Conservation (phyloP, 768 basidiomycete genomes). For the Asterophora lycoperdoides region DNA sequence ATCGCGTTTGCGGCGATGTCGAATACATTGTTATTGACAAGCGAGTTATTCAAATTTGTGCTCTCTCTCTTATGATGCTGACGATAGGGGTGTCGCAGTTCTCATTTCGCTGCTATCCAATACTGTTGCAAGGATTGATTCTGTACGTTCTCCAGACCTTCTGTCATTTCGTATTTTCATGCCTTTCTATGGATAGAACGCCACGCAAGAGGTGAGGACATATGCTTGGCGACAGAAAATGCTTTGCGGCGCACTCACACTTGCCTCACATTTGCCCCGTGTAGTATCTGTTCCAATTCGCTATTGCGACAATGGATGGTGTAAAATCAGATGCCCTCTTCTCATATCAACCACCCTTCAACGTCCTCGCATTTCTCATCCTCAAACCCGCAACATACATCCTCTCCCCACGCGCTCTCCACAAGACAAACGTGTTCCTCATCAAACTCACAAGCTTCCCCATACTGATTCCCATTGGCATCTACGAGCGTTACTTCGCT, state of each 20-base stretch:
- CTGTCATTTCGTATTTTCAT: neutral
- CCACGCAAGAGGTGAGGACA: conserved; percentile 40
- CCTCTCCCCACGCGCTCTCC: conserved; percentile 72
- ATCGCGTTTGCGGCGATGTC: conserved; percentile 73
- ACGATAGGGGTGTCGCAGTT: conserved; percentile 33
- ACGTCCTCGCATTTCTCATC: conserved; percentile 72
- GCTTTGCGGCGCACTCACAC: conserved; percentile 29
- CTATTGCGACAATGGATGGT: conserved; percentile 85
- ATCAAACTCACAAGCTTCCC: conserved; percentile 85
- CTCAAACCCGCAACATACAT: conserved; percentile 77
- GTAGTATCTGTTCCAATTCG: conserved; percentile 83
- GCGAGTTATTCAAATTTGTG: conserved; percentile 35
- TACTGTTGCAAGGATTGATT: conserved; percentile 80
- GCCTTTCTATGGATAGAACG: conserved; percentile 30
- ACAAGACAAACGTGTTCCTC: conserved; percentile 79
- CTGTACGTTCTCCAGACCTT: conserved; percentile 29
- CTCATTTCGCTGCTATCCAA: conserved; percentile 90
- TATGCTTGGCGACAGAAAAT: neutral
- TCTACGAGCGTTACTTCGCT: conserved; percentile 74
- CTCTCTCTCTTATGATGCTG: too few relatives aligned
- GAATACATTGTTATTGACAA: conserved; percentile 76
- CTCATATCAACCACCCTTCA: conserved; percentile 91
- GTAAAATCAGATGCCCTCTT: conserved; percentile 89
- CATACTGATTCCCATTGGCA: conserved; percentile 65
- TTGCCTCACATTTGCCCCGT: conserved; percentile 38